Evolutionary conservation across 225 moss, liverwort and hornwort genomes (phyloP).

Genomic region (Sphagnum contortum): DNA sequence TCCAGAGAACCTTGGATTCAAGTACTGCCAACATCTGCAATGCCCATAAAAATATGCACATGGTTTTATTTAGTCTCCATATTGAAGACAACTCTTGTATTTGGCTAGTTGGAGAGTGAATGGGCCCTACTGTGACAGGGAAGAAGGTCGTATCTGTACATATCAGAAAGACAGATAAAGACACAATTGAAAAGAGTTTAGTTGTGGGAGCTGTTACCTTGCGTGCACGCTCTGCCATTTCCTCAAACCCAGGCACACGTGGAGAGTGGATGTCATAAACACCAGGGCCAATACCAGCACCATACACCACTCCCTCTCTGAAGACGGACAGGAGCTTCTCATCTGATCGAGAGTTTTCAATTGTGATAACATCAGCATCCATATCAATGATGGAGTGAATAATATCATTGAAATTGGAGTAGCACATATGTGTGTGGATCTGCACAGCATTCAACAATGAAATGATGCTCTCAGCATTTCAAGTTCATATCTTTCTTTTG

Average conservation of each 20-base stretch:
- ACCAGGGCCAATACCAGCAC: conserved; percentile 83
- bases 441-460: background rate
- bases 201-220: conserved; percentile 26
- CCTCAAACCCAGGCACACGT: conserved; percentile 67
- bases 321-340: conserved; percentile 88
- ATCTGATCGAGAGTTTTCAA: conserved; percentile 89
- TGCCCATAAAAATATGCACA: too few relatives aligned
- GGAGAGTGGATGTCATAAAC: conserved; percentile 94
- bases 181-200: too few relatives aligned
- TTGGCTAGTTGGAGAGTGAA: too few relatives aligned
- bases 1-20: conserved; percentile 71
- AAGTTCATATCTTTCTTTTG: too few relatives aligned
- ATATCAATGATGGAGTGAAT: conserved; percentile 86
- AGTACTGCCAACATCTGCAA: conserved; percentile 36
- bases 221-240: conserved; percentile 51
- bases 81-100: too few relatives aligned
- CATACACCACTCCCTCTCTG: conserved; percentile 64
- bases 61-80: too few relatives aligned
- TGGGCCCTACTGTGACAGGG: too few relatives aligned
- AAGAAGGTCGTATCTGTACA: too few relatives aligned
- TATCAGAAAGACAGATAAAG: too few relatives aligned
- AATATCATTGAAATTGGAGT: conserved; percentile 68
- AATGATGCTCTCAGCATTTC: background rate
- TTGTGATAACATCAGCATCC: conserved; percentile 97
- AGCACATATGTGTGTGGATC: conserved; percentile 73